Base-by-base conservation (phyloP, 768 basidiomycete genomes). In the Chalciporus chontae region DNA sequence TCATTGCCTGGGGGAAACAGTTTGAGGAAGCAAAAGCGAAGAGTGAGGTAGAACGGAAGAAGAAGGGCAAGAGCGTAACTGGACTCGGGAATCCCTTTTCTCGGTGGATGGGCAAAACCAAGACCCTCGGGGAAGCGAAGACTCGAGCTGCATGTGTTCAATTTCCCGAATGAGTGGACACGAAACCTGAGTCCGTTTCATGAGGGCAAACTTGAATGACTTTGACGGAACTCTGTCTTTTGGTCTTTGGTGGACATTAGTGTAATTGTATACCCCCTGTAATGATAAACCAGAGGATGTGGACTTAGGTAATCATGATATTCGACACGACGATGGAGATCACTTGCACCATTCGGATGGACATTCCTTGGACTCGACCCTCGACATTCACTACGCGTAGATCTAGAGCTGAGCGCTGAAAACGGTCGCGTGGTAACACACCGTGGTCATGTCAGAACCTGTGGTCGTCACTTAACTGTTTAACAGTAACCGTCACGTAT, bases 1-100 rank as follows among this genome's bases (percentile, higher is more conserved):
- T 87, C 7, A 56, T 65, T 18, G 38, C 32, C 4, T 77, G 72
- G 66, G 69, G 64, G 11, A 41, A 43, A 21, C 59, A 57, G 52
- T 68, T 68, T 41, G 62, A 68, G 8, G 62, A 57, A 1, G 56
- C 53, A 7, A 68, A 59, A 54, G 40, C 32, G 15, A 55, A 9
- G 11, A 62, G 48, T 11, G 58, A 52, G 26, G 43, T 43, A 18
- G 66, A 60, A 19, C 54, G 41, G 14, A 55, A 54, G 15, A 43
- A 51, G 39, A 55, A 45, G 19, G 6, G 61, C 8, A 45, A 47
- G 15, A 44, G 54, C 9, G 8, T 47, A 13, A 15, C 45, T 18
- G 23, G 11, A 10, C 45, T 57, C 5, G 48, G 47, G 10, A 52
- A 45, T 1, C 23, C 40, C 14, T 36, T 62, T 46, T 55, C 51